Conservation (phyloP, 1,284 basidiomycete species). For the Laetiporus sulphureus region DNA sequence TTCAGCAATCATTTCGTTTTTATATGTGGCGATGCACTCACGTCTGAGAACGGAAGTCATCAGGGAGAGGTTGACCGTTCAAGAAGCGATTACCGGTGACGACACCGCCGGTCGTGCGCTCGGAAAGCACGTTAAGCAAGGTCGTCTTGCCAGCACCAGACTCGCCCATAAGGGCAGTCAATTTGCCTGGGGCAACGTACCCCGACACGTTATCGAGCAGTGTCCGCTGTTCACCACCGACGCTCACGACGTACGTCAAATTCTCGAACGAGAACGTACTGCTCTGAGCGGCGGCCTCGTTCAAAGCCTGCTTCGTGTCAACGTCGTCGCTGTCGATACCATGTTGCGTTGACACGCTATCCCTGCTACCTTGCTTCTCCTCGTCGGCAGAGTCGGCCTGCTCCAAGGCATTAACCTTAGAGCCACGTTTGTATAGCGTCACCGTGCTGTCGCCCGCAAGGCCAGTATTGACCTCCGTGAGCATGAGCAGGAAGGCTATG, state of each 20-base stretch:
- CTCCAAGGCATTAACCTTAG: constrained; percentile 13
- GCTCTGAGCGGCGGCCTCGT: constrained; percentile 22
- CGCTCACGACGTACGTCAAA: constrained; percentile 55
- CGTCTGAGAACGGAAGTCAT: constrained; percentile 73
- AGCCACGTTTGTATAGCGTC: constrained; percentile 38
- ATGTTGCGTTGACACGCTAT: background rate
- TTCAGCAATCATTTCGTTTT: background rate
- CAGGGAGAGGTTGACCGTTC: constrained; percentile 65
- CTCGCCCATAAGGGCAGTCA: constrained; percentile 76
- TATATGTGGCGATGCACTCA: constrained; percentile 18
- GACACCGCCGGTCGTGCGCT: constrained; percentile 74
- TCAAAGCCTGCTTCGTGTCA: constrained; percentile 13
- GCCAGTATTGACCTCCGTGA: constrained; percentile 41
- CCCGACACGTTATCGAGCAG: constrained; percentile 80
- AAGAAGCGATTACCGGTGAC: constrained; percentile 76
- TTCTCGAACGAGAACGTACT: constrained; percentile 62
- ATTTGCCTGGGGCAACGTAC: constrained; percentile 75
- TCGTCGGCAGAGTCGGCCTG: constrained; percentile 18
- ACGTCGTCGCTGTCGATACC: background rate
- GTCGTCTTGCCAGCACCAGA: constrained; percentile 83
- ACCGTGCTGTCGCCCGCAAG: constrained; percentile 27
- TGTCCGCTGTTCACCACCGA: constrained; percentile 47
- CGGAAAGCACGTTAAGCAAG: constrained; percentile 78
- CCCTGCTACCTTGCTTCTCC: constrained; percentile 17
- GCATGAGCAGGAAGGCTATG: constrained; percentile 39